Base-by-base conservation (phyloP, 805 yeast species). In the Saccharomyces mikatae region DNA sequence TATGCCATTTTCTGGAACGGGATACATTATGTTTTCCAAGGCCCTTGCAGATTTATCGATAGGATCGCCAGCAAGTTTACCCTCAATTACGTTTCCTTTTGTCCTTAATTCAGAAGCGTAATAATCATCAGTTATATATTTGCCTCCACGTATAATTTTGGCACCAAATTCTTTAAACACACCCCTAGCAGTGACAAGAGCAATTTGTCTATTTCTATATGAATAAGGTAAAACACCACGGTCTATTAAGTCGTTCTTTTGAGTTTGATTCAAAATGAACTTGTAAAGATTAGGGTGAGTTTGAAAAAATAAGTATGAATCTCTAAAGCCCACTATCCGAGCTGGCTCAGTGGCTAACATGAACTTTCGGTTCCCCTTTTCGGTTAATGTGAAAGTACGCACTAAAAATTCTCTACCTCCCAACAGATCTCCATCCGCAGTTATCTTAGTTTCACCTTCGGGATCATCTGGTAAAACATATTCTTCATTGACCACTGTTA, bases 341-440 rank as follows among this genome's bases (percentile, higher is more conserved):
- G 99, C 97, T 2, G 97, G 96, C 66, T 94, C 99, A 0, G 98
- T 91, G 2, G 96, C 85, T 49, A 94, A 80, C 96, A 92, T 91
- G 70, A 82, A 94, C 55, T 84, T 76, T 59, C 84, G 77, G 22
- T 82, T 80, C 8, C 96, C 97, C 32, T 61, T 73, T 17, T 71
- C 73, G 24, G 61, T 55, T 8, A 86, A 75, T 5, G 83, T 83
- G 69, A 87, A 87, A 0, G 86, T 79, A 56, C 84, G 80, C 53
- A 85, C 82, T 56, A 91, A 77, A 73, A 80, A 92, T 63, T 81
- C 80, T 59, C 97, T 79, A 17, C 82, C 91, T 3, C 87, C 96
- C 47, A 70, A 66, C 56, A 92, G 74, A 49, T 77, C 76, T 29
- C 98, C 98, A 56, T 77, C 66, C 46, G 67, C 75, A 60, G 81